Base-by-base conservation (phyloP, 1,284 basidiomycete genomes). In the Meripilus lineatus region DNA sequence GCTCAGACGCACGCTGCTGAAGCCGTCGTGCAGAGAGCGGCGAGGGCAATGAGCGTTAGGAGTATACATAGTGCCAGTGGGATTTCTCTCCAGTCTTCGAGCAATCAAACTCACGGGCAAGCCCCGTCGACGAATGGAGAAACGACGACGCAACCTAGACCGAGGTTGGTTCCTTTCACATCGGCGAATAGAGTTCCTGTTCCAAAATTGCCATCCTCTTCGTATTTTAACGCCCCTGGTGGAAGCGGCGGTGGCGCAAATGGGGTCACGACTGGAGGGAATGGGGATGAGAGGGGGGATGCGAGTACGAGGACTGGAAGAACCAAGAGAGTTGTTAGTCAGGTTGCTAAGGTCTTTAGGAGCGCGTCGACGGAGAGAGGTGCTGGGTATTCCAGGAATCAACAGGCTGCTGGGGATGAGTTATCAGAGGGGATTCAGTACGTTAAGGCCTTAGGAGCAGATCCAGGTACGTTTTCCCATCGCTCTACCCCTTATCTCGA, bases 101-200 rank as follows among this genome's bases (percentile, higher is more conserved):
- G 25, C 5, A 46, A 55, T 32, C 54, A 10, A 10, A 10, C n/a
- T 30, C 28, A n/a, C 8, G 10, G 28, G n/a, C n/a, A 30, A n/a
- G 28, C n/a, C 28, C 28, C 8, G n/a, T n/a, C 28, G n/a, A 30
- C 28, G 28, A 30, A 8, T 8, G n/a, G 10, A 30, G n/a, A 8
- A n/a, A 30, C 28, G 28, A 30, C n/a, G 28, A 30, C 66, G 28
- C 10, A 8, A 30, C 28, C 28, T 15, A 71, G 75, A 14, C 79
- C 84, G 32, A 74, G 82, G 22, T 22, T 37, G n/a, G 84, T 88
- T 23, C 81, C 80, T 32, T 87, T 89, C 57, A 85, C 79, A 4
- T 77, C 75, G 51, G 77, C 81, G 20, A 71, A 74, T 23, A 76
- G 79, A n/a, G 82, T 85, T 18, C 82, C 82, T 25, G 68, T 76